phyloP scores from a whole-genome alignment of 164 flowering plant species.

The Annona cherimola region DNA sequence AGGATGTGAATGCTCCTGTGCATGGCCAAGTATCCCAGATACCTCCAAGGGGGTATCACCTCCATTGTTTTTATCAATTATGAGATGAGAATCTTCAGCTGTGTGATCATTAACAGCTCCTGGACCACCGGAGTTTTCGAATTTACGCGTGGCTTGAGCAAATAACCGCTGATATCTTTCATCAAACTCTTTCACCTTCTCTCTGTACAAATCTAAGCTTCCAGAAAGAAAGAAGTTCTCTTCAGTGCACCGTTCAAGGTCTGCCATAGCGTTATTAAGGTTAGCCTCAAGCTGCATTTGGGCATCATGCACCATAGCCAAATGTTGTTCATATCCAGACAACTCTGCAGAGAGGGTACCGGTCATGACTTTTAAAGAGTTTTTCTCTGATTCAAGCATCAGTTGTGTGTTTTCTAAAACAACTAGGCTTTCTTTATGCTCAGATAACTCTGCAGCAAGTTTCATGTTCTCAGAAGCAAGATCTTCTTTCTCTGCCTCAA shows the following conservation, averaged over 20 bases:
- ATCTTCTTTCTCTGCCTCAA: constrained; percentile 41
- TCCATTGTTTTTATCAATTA: constrained; percentile 7
- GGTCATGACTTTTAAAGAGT: no score
- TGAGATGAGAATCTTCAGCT: constrained; percentile 15
- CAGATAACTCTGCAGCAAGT: constrained; percentile 43
- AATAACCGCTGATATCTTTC: constrained; percentile 12
- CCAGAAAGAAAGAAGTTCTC: constrained; percentile 48
- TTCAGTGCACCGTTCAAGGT: constrained; percentile 41
- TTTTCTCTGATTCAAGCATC: constrained; percentile 23
- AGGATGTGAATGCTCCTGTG: constrained; percentile 13
- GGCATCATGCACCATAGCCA: constrained; percentile 22
- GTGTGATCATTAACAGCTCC: constrained; percentile 6
- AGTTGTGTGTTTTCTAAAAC: constrained; percentile 18
- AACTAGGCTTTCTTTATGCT: constrained; percentile 29
- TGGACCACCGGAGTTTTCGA: constrained; percentile 15
- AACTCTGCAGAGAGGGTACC: no score
- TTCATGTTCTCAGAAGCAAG: constrained; percentile 32
- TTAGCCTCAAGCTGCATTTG: constrained; percentile 35
- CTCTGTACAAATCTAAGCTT: constrained; percentile 37
- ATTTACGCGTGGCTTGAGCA: constrained; percentile 14
- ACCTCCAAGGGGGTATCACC: constrained; percentile 16
- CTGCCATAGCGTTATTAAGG: constrained; percentile 35
- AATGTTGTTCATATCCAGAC: no score
- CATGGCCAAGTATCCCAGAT: constrained; percentile 12
- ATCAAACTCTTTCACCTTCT: constrained; percentile 34